Evolutionary conservation across 805 yeast species (phyloP), one percentile per base, ranked within the genome.

Genomic region (Candida ficus): DNA sequence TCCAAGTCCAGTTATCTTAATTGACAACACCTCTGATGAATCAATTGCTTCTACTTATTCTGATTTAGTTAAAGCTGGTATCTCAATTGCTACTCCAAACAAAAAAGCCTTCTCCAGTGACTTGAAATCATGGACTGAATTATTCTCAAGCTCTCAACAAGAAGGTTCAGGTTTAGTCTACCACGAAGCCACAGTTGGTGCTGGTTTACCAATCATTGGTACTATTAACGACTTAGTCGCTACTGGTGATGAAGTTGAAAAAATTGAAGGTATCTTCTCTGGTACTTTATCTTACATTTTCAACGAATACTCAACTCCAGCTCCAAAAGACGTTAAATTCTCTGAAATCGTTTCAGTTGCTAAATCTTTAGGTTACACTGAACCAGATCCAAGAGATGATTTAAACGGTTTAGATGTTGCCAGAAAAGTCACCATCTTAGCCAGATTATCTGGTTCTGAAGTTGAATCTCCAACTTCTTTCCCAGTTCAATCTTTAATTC

Each of bases 341-440:
- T 88, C 97, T 20, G 95, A 89, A 41, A 81, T 93, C 37, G 98
- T 93, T 43, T 71, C 75, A 48, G 79, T 80, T 35, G 99, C 99
- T 39, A 91, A 91, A 67, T 66, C 80, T 38, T 71, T 88, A 50
- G 99, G 99, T 38, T 93, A 88, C 75, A 91, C 97, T 31, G 99
- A 93, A 68, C 99, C 99, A 37, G 99, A 93, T 64, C 99, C 99
- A 64, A 83, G 99, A 68, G 99, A 93, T 63, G 99, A 93, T 62
- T 77, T 93, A 64, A 93, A 91, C 64, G 99, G 99, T 40, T 75
- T 93, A 61, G 99, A 93, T 60, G 96, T 93, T 46, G 99, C 99
- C 33, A 83, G 99, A 75, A 93, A 93, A 66, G 96, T 93, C 23
- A 89, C 99, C 20, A 93, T 93, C 50, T 76, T 93, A 48, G 95